phyloP scores from a whole-genome alignment of 129 eudicot genomes.

The Heracleum sosnowskyi region DNA sequence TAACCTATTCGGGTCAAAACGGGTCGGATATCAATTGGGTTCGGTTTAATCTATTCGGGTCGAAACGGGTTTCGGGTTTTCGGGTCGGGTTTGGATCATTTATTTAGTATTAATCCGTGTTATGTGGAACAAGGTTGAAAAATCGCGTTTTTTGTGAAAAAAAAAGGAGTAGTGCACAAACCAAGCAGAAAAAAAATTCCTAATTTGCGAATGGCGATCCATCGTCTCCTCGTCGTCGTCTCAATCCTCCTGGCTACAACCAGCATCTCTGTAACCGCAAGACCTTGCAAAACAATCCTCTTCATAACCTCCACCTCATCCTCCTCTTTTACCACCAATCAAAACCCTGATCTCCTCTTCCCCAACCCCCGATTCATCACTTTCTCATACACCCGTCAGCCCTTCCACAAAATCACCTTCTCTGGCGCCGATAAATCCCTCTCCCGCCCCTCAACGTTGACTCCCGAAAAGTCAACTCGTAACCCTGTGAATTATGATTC shows the following conservation, averaged over 20 bases:
- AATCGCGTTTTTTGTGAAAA: no score
- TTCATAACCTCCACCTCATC: slow-evolving; percentile 70
- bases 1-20: no score
- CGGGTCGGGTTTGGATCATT: no score
- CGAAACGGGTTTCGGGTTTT: no score
- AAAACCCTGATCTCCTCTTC: slow-evolving; percentile 21
- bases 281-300: slow-evolving; percentile 91
- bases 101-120: no score
- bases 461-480: not conserved
- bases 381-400: slow-evolving; percentile 40
- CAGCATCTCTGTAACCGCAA: slow-evolving; percentile 49
- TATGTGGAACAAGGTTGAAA: no score
- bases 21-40: no score
- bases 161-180: no score
- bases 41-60: no score
- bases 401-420: slow-evolving; percentile 18
- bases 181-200: not conserved
- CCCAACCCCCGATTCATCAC: slow-evolving; percentile 33
- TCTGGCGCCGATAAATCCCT: slow-evolving; percentile 14
- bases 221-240: slow-evolving; percentile 22
- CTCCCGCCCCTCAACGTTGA: slow-evolving; percentile 12
- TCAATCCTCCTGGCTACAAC: slow-evolving; percentile 27
- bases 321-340: slow-evolving; percentile 20
- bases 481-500: slow-evolving; percentile 22
- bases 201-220: slow-evolving; percentile 26